Percentiles rank a stretch among this genome's conserved stretches.
phyloP scores from a whole-genome alignment of 2,329 filamentous ascomycete genomes.

The Aspergillus sp. region DNA sequence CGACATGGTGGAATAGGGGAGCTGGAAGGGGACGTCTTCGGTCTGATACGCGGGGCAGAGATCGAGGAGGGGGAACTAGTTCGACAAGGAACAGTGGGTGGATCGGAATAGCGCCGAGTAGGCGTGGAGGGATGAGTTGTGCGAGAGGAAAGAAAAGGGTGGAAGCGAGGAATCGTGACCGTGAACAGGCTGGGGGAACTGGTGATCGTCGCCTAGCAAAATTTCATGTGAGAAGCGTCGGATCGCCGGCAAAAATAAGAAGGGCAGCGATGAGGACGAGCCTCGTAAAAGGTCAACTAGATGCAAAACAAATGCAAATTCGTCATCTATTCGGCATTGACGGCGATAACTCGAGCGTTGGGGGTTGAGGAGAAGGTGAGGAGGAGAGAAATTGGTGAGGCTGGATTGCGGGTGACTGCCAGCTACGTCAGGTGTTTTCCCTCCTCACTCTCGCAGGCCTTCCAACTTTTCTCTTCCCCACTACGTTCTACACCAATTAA shows the following conservation, averaged over 20 bases:
- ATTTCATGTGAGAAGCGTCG: constrained; percentile 35
- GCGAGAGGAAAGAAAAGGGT: constrained; percentile 10
- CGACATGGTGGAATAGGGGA: constrained; percentile 43
- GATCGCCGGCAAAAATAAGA: constrained; percentile 25
- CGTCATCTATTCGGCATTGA: constrained; percentile 3
- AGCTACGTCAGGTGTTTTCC: constrained; percentile 12
- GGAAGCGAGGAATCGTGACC: constrained; percentile 9
- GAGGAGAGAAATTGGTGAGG: constrained; percentile 11
- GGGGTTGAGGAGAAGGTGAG: constrained; percentile 13
- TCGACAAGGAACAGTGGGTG: constrained; percentile 2
- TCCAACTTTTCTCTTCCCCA: constrained; percentile 7
- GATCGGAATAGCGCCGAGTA: constrained; percentile 13
- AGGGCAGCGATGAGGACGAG: background rate
- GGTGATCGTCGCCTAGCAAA: constrained; percentile 24
- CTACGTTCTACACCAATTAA: constrained; percentile 1
- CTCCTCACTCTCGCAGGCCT: background rate
- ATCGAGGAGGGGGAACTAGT: constrained; percentile 18
- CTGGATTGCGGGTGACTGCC: constrained; percentile 2
- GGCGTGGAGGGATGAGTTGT: constrained; percentile 1
- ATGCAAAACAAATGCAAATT: constrained; percentile 3
- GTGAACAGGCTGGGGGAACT: constrained; percentile 11
- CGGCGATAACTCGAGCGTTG: constrained; percentile 9
- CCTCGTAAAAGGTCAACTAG: background rate
- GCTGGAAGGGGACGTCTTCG: constrained; percentile 11
- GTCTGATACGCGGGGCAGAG: constrained; percentile 17